These are phyloP conservation scores for Apiotrichum porosum DNA, from an alignment of 1,284 basidiomycete genomes.

Conservation along the genomic window DNA sequence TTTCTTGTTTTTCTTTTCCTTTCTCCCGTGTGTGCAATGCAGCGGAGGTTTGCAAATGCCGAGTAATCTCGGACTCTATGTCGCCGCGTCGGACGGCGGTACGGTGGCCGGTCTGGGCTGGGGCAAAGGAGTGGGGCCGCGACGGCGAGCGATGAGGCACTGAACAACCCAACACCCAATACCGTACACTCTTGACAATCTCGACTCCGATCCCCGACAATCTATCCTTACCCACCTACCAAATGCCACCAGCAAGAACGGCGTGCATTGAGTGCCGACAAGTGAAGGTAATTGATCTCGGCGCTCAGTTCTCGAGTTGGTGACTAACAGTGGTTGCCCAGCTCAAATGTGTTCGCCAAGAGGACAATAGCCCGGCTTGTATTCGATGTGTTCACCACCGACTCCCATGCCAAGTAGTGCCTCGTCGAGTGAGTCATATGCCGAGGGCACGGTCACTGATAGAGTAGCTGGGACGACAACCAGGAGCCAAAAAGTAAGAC, in stretches of 20 bases:
- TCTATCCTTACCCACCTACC: too few relatives aligned
- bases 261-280: constrained; percentile 16
- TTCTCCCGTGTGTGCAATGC: too few relatives aligned
- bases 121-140: too few relatives aligned
- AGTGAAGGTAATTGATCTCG: constrained; percentile 12
- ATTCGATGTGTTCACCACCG: constrained; percentile 9
- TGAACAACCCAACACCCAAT: too few relatives aligned
- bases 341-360: constrained; percentile 14
- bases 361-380: constrained; percentile 2
- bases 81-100: too few relatives aligned
- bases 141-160: too few relatives aligned
- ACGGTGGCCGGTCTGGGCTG: too few relatives aligned
- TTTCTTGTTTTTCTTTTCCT: too few relatives aligned
- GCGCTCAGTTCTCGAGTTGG: background rate
- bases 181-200: too few relatives aligned
- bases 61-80: too few relatives aligned
- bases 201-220: too few relatives aligned
- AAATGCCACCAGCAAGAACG: background rate
- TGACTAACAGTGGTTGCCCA: background rate
- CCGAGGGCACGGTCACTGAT: background rate
- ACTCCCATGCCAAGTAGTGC: constrained; percentile 9
- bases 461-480: constrained; percentile 18
- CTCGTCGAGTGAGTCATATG: constrained; percentile 8
- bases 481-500: constrained; percentile 19
- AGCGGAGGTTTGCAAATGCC: too few relatives aligned